Percentiles rank a stretch among this genome's conserved stretches.
Evolutionary conservation across 495 filamentous ascomycete species (phyloP).

Genomic region (Xylaria palmicola): DNA sequence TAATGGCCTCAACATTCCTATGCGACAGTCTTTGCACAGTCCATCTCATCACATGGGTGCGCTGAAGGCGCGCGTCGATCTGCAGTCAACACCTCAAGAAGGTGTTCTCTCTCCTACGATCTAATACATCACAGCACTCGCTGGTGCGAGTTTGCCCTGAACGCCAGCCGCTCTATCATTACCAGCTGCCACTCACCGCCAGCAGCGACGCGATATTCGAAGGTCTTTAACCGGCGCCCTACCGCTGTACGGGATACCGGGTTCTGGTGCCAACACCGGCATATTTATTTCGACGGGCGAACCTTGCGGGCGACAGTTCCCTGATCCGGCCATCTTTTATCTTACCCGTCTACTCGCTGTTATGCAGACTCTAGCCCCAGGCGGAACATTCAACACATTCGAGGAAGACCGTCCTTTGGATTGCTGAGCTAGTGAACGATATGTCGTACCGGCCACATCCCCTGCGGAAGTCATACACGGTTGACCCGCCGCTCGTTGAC

Average conservation of each 20-base stretch:
- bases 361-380: constrained; percentile 31
- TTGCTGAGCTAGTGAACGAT: constrained; percentile 30
- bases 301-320: neutral
- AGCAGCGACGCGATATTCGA: neutral
- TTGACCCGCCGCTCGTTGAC: constrained; percentile 59
- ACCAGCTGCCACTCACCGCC: too few relatives aligned
- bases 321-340: neutral
- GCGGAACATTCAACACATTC: constrained; percentile 21
- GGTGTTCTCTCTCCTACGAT: neutral
- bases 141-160: neutral
- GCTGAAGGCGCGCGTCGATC: constrained; percentile 24
- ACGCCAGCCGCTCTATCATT: neutral
- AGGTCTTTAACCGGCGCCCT: neutral
- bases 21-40: constrained; percentile 17
- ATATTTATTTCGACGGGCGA: neutral
- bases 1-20: constrained; percentile 16
- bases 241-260: neutral
- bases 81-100: neutral
- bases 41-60: constrained; percentile 26
- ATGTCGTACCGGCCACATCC: constrained; percentile 56
- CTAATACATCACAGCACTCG: neutral
- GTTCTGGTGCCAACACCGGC: neutral
- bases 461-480: constrained; percentile 63
- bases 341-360: constrained; percentile 28
- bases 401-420: constrained; percentile 23